A percentile compares a stretch with the other conserved stretches of the same genome.
phyloP scores from a whole-genome alignment of 2,329 filamentous ascomycete species.

The Diaporthe longicolla region DNA sequence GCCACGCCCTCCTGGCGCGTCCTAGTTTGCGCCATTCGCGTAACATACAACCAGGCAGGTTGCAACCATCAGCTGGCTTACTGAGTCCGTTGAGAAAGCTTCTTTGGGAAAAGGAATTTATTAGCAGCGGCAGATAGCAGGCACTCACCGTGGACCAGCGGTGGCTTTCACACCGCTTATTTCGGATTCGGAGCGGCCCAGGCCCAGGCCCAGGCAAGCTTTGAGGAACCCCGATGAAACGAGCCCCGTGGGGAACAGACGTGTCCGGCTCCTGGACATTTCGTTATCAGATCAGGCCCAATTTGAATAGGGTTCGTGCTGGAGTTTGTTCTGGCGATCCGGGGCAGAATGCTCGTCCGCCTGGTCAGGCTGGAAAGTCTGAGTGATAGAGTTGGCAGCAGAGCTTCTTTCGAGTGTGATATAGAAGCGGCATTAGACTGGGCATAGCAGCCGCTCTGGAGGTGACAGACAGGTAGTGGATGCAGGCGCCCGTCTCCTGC shows the following conservation, averaged over 20 bases:
- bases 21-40: constrained; percentile 10
- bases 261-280: not conserved
- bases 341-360: not conserved
- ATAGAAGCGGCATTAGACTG: not conserved
- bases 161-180: constrained; percentile 28
- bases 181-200: constrained; percentile 12
- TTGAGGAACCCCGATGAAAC: constrained; percentile 7
- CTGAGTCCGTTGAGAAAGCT: not conserved
- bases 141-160: not conserved
- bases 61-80: constrained; percentile 8
- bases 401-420: not conserved
- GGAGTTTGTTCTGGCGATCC: not conserved
- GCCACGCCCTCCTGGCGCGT: constrained; percentile 5
- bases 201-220: constrained; percentile 6
- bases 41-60: not conserved
- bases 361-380: constrained; percentile 1
- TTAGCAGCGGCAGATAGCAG: constrained; percentile 1
- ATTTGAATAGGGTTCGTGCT: not conserved
- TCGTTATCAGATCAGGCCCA: constrained; percentile 17
- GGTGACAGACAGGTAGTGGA: not conserved
- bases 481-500: constrained; percentile 15
- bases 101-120: not conserved
- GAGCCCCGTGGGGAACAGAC: constrained; percentile 3
- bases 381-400: not conserved
- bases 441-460: not conserved